Evolutionary conservation across 2,329 filamentous ascomycete species (phyloP), one percentile per base, ranked within the genome.

Genomic region (Aspergillus fumigatiaffinis): DNA sequence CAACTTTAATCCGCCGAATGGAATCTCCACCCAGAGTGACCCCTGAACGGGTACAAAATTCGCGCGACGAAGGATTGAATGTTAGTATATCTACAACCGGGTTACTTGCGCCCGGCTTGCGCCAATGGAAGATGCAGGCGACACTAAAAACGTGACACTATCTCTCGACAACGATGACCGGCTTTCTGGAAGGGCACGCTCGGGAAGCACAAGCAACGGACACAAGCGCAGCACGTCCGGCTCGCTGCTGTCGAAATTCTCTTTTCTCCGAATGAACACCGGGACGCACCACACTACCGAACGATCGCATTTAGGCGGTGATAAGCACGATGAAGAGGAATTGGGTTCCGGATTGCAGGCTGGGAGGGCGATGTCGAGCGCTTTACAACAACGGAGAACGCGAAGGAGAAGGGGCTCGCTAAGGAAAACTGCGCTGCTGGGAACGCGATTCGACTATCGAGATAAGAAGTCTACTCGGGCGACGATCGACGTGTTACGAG

Each of bases 391-490:
- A 57, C 82, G 71, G 55, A 79, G 80, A 71, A 85, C 85, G 50
- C 81, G 91, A 55, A 87, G 87, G 66, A 85, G 92, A 58, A 90
- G 89, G 70, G 92, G 91, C 3, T 96, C 92, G 10, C 79, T 97
- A 71, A 84, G 92, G 58, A 96, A 96, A 75, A 91, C 90, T 10
- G 92, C 91, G 26, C 79, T 96, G 51, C 80, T 96, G 20, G 90
- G 91, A 17, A 88, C 70, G 58, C 62, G 73, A 21, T 60, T 75
- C 38, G 70, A 75, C 54, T 66, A 66, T 35, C 71, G 68, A 44
- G 72, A 74, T 52, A 73, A 71, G 61, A 69, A 66, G 50, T 51
- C 58, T 17, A 50, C 47, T 5, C 56, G 62, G 32, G 57, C 58
- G 9, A 26, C 56, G 14, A 38, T 54, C 1, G 65, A 67, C 29